phyloP scores from a whole-genome alignment of 2,329 filamentous ascomycete species.

The Talaromyces sp. region DNA sequence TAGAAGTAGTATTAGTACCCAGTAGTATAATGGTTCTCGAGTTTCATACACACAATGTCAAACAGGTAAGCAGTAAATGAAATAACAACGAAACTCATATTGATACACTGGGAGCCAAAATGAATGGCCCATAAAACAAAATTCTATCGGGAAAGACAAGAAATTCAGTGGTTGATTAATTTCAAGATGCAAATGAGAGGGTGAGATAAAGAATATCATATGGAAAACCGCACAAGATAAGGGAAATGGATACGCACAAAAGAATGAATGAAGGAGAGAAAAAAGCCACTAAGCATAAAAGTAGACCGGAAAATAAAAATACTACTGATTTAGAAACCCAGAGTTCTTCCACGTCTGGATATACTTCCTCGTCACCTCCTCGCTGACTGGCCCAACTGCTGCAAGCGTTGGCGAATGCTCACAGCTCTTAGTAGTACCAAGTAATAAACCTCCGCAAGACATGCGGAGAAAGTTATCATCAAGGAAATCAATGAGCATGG shows the following conservation, averaged over 20 bases:
- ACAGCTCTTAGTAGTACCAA: slow-evolving; percentile 30
- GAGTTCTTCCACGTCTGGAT: slow-evolving; percentile 31
- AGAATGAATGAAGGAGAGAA: not conserved
- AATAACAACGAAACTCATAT: not conserved
- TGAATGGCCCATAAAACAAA: not conserved
- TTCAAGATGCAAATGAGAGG: too few relatives aligned
- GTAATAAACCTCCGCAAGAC: slow-evolving; percentile 41
- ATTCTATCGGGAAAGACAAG: not conserved
- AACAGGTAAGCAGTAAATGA: not conserved
- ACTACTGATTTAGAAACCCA: slow-evolving; percentile 16
- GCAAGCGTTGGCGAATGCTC: slow-evolving; percentile 36
- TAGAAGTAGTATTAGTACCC: not conserved
- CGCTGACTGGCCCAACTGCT: slow-evolving; percentile 26
- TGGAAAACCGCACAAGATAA: too few relatives aligned
- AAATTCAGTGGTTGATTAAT: not conserved
- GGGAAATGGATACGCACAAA: not conserved
- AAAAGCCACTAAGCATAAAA: not conserved
- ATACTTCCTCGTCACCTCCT: slow-evolving; percentile 28
- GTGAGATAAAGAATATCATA: too few relatives aligned
- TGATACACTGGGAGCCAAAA: not conserved
- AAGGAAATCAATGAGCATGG: slow-evolving; percentile 26
- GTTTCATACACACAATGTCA: not conserved
- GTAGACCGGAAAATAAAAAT: not conserved
- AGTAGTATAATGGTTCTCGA: not conserved
- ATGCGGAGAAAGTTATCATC: slow-evolving; percentile 36